These are phyloP conservation scores for Aurantiochytrium sp. DNA, from an alignment of 108 stramenopile genomes.

Conservation along the genomic window DNA sequence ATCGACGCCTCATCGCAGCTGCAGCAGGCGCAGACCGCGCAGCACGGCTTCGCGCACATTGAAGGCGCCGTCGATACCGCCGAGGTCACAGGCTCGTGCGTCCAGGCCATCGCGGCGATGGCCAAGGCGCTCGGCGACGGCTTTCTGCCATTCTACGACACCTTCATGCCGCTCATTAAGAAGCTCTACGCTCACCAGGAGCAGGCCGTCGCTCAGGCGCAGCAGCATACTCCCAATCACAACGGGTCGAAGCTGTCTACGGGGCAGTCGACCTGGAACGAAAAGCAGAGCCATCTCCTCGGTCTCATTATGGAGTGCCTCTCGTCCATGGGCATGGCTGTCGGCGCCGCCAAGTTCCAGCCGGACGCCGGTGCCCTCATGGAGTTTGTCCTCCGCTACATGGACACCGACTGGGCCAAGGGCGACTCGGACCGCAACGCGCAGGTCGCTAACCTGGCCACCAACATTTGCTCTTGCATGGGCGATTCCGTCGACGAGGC, in stretches of 20 bases:
- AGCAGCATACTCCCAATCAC: neutral
- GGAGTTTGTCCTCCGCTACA: neutral
- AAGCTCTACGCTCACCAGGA: neutral
- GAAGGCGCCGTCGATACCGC: neutral
- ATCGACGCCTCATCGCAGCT: neutral
- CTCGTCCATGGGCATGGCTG: neutral
- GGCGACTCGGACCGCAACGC: slow-evolving; percentile 12
- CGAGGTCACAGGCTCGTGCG: neutral
- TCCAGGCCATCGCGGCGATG: neutral
- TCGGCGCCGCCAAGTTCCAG: neutral
- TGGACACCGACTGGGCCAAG: slow-evolving; percentile 2
- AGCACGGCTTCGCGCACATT: neutral
- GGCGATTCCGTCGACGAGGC: neutral
- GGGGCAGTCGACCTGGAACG: neutral
- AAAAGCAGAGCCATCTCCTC: neutral
- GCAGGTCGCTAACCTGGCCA: neutral
- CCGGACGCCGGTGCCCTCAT: neutral
- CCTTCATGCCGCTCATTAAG: neutral
- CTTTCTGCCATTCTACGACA: neutral
- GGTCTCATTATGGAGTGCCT: neutral
- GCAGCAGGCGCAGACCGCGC: neutral
- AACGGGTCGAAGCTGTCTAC: neutral
- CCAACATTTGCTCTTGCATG: slow-evolving; percentile 6
- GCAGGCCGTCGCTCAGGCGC: neutral
- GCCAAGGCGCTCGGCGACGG: neutral